Base-by-base conservation (phyloP, 202 grass and related monocot species). In the Carex sylvatica region DNA sequence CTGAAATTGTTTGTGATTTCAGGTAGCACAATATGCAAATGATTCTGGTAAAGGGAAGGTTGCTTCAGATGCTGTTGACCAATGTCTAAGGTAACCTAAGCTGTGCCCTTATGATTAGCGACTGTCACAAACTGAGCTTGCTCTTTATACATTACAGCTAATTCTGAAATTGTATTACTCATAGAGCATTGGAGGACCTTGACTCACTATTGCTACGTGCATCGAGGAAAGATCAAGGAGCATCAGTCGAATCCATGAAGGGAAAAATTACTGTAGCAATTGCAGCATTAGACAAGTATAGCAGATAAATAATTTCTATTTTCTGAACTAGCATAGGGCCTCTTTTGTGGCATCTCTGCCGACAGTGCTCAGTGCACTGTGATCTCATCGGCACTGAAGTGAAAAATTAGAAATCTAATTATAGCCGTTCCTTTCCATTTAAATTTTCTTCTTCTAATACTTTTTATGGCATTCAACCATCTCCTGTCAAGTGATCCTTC, bases 1-100 rank as follows among this genome's bases (percentile, higher is more conserved):
- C 44, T 87, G 80, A 86, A 85, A 24, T 68, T 79, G 63, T 71
- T 12, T 14, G n/a, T 16, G 69, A 78, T 91, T 88, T 67, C 81
- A 94, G 94, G 88, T 97, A 84, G 94, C 94, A 59, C 92, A 97
- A 53, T 97, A 97, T 91, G 94, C 92, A 83, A 84, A 87, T 46
- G 87, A 81, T 70, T 86, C 77, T 64, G 95, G 95, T 52, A 87
- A 98, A 80, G 95, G 95, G 51, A 91, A 98, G 84, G 84, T 73
- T 78, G 92, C 92, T 55, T 83, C 90, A 19, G 92, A 94, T 72
- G 92, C 95, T 18, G 92, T 98, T 12, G 90, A 93, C 6, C 83
- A 94, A 87, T 98, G 95, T 70, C 80, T 98, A 85, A 85, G 92
- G 95, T 98, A 88, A 58, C 47, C 9, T 16, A 65, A 9, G 20